Conservation (phyloP, 441 rosid genomes). For the Raphanus hybrid region DNA sequence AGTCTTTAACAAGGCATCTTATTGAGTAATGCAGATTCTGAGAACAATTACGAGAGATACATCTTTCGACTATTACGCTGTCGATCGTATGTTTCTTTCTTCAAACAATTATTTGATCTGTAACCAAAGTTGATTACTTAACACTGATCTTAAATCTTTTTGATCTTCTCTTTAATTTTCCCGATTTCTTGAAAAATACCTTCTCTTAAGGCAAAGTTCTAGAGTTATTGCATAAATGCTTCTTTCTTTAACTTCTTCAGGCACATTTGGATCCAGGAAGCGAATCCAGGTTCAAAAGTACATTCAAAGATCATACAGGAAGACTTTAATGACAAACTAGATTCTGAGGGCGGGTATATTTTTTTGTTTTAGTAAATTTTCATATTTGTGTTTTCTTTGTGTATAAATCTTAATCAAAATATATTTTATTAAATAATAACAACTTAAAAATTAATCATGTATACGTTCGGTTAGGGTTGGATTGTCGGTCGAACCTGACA, state of each 20-base stretch:
- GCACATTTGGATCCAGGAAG: slow-evolving; percentile 66
- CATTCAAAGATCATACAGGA: slow-evolving; percentile 66
- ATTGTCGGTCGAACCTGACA: no score
- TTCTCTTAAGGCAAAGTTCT: neutral
- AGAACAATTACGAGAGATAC: slow-evolving; percentile 55
- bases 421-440: no score
- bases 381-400: no score
- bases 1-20: neutral
- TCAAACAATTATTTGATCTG: slow-evolving; percentile 67
- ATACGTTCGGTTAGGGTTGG: no score
- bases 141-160: slow-evolving; percentile 40
- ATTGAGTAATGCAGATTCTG: slow-evolving; percentile 49
- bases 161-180: neutral
- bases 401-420: no score
- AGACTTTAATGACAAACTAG: slow-evolving; percentile 47
- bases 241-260: slow-evolving; percentile 39
- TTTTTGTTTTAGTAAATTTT: no score
- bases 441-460: no score
- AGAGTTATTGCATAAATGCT: neutral
- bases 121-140: slow-evolving; percentile 70
- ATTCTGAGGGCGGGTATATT: no score
- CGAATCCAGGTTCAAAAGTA: slow-evolving; percentile 58
- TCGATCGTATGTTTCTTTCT: slow-evolving; percentile 65
- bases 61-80: slow-evolving; percentile 53
- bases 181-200: neutral